Evolutionary conservation across 257 asterid genomes (phyloP), one percentile per base, ranked within the genome.

Genomic region (Capsicum chinense): DNA sequence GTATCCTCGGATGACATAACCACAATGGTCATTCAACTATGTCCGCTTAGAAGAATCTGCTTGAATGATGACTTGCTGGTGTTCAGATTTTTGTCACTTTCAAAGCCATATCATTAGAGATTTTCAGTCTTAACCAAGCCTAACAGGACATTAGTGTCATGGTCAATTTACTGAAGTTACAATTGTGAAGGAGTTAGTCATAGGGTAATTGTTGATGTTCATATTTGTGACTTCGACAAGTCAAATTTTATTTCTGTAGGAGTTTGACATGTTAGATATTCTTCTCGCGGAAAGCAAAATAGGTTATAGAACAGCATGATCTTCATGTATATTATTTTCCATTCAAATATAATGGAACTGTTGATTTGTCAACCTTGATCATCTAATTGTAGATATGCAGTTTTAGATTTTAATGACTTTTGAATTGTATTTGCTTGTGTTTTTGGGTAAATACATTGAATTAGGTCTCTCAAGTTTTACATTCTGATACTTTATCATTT

Each of bases 1-100:
- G 79, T 88, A 14, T 92, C 97, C 11, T 79, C 84, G 0, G 97
- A 95, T 86, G 98, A 95, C 85, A 88, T 87, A 14, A 93, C 92
- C 26, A 90, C 91, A 56, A 90, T 95, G 95, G 84, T 95, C 54
- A 84, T 95, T 83, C 92, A 86, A 10, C 79, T 95, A 88, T 58
- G 90, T 78, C 92, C 2, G 33, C 71, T 66, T 9, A 5, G 47
- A 66, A 33, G 71, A 33, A 66, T 33, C n/a, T 66, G n/a, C 47
- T 66, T 12, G 71, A 42, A 66, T 66, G 71, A 66, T 5, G 10
- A 73, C 6, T 47, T 47, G n/a, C 37, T 47, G 80, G 59, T 71
- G 39, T 47, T 71, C 59, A 5, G 80, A n/a, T 73, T 35, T 73
- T 73, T 48, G 39, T 48, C 80, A 73, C 59, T 47, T 47, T 58